A percentile compares a stretch with the other conserved stretches of the same genome.
These are phyloP conservation scores for Flueggea neowawraea DNA, from an alignment of 441 rosid genomes.

Conservation along the genomic window DNA sequence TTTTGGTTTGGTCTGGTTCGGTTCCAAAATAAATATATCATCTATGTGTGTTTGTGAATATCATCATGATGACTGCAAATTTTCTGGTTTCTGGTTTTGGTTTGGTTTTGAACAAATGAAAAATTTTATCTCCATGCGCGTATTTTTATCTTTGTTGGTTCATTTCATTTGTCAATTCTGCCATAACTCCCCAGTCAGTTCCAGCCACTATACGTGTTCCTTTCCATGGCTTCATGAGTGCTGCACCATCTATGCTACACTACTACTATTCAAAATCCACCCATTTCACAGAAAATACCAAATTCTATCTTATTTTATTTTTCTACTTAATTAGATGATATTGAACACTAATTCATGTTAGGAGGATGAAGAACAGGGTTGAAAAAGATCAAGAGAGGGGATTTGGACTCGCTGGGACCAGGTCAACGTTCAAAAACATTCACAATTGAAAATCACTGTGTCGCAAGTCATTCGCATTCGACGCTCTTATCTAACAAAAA, in stretches of 20 bases:
- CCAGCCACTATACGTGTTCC: slow-evolving; percentile 18
- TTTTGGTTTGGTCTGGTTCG: too few relatives aligned
- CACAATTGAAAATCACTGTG: slow-evolving; percentile 19
- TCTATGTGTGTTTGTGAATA: too few relatives aligned
- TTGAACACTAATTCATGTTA: neutral
- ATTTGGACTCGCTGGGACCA: slow-evolving; percentile 9
- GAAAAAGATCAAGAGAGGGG: slow-evolving; percentile 3
- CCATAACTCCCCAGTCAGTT: slow-evolving; percentile 13
- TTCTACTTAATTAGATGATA: too few relatives aligned
- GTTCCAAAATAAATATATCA: too few relatives aligned
- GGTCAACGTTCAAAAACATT: slow-evolving; percentile 29
- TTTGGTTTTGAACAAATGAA: neutral
- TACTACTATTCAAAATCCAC: too few relatives aligned
- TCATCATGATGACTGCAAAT: too few relatives aligned
- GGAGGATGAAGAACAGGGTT: neutral
- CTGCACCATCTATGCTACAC: too few relatives aligned
- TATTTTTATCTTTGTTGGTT: slow-evolving; percentile 21
- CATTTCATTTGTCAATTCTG: neutral
- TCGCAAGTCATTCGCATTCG: slow-evolving; percentile 21
- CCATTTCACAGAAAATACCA: too few relatives aligned
- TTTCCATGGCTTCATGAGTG: slow-evolving; percentile 23
- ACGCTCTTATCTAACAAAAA: slow-evolving; percentile 22
- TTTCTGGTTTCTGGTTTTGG: too few relatives aligned
- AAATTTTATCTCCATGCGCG: slow-evolving; percentile 47
- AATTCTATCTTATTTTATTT: too few relatives aligned